Evolutionary conservation across 1,139 yeast species (phyloP), one percentile per base, ranked within the genome.

Genomic region (Geotrichum siamense): DNA sequence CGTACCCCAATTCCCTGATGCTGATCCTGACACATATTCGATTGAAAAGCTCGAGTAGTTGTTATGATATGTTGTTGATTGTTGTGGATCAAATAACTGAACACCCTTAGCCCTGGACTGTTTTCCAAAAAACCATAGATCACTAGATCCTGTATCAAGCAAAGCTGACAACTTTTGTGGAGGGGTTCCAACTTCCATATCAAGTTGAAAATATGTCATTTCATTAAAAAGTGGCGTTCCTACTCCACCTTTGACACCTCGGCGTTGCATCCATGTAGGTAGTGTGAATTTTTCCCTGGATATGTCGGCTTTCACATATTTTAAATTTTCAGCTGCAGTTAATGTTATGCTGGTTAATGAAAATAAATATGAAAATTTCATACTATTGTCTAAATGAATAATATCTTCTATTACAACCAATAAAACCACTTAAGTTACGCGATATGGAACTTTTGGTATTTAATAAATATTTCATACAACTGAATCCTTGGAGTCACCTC

Each of bases 101-200:
- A 48, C n/a, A 25, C 27, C 31, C 9, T 30, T 35, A 2, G 43
- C 41, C 16, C 37, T 26, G 23, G 52, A 44, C 16, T 33, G 39
- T 4, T 31, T 10, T 3, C 45, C 56, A 23, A 47, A 48, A 41
- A 68, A 59, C 72, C 72, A 68, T 39, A 68, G 57, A 49, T 68
- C 72, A 29, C 68, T 55, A 17, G 69, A 63, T 10, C 71, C 71
- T 3, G 73, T 69, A 49, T 68, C 72, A 27, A 69, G 48, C 43
- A 61, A 53, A 9, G 65, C 64, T 9, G 55, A 48, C 28, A 64
- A 54, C 29, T 51, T 45, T 47, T 65, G 68, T 13, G 55, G 51
- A 10, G 68, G 61, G 16, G 62, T 58, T n/a, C 72, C 72, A n/a
- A 68, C 48, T 25, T 48, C 41, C 36, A 67, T 41, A 8, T 54